Evolutionary conservation across 352 stramenopile genomes (phyloP), one percentile per base, ranked within the genome.

Genomic region (Pythium biforme): DNA sequence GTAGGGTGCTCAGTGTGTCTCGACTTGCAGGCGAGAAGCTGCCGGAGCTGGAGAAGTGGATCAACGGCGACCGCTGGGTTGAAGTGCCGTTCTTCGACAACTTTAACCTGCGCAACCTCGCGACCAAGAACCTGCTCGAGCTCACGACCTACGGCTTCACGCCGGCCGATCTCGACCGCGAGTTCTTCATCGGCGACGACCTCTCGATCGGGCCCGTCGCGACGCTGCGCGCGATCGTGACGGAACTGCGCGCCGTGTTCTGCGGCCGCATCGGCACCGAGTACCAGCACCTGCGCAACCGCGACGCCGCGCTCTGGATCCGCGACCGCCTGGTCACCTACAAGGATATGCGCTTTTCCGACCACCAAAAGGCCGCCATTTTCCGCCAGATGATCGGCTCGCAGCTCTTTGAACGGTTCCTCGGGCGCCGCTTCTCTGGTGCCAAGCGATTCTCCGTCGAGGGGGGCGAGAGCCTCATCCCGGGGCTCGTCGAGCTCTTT

Each of bases 361-460:
- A 83, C 17, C 90, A 97, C 47, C 97, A 98, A 53, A 98, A 98
- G 66, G 66, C 95, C 17, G 80, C 96, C 55, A 98, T 99, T 58
- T 97, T 98, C 60, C 88, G 97, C 47, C 75, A 97, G 57, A 89
- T 99, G 60, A 88, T 97, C 52, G 95, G 97, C 58, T 86, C 97
- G 0, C 95, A 99, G 73, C 93, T 96, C 31, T 99, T 99, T 73
- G 97, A 99, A 68, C 97, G 86, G 37, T 99, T 99, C 79, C 84
- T 99, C 12, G 95, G 92, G 2, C 86, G 95, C 17, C 98, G 98
- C 59, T 95, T 92, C 59, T 91, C 79, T 0, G 81, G 83, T 29
- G 97, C 97, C 56, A 99, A 99, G 74, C 88, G 97, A 22, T 99
- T 99, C 74, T 98, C 96, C 17, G 89, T 99, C 49, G 98, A 99